Evolutionary conservation across 2,329 filamentous ascomycete genomes (phyloP).

Genomic region (Beauveria sp.): DNA sequence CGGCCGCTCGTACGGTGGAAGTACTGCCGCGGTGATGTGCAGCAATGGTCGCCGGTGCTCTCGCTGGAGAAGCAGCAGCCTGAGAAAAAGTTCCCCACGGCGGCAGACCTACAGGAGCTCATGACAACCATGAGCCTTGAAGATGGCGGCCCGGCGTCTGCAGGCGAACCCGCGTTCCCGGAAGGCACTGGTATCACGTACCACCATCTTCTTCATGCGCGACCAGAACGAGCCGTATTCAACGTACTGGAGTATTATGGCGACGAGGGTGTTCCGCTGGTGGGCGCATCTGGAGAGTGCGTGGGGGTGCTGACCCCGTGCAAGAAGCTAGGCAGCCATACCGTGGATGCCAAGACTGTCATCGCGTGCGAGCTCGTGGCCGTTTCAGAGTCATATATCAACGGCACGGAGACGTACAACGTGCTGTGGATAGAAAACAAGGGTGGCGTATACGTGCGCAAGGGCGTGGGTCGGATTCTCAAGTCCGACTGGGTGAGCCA

Average conservation of each 20-base stretch:
- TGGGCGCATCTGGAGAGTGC: background rate
- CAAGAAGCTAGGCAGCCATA: constrained; percentile 1
- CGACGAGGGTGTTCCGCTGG: constrained; percentile 6
- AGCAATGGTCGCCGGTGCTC: background rate
- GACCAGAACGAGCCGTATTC: constrained; percentile 5
- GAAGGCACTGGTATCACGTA: background rate
- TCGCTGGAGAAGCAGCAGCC: constrained; percentile 9
- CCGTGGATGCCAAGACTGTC: constrained; percentile 2
- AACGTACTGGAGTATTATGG: constrained; percentile 3
- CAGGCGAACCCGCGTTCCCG: background rate
- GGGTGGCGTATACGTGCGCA: background rate
- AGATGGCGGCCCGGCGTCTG: background rate
- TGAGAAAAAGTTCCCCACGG: background rate
- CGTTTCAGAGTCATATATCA: constrained; percentile 4
- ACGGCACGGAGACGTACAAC: constrained; percentile 3
- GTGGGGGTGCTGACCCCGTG: constrained; percentile 6
- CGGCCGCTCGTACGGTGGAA: constrained; percentile 9
- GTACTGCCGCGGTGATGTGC: constrained; percentile 2
- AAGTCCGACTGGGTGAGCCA: constrained; percentile 6
- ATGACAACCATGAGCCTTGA: background rate
- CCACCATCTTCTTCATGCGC: constrained; percentile 2
- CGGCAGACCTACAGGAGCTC: background rate
- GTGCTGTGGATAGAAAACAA: constrained; percentile 7
- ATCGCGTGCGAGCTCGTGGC: constrained; percentile 4
- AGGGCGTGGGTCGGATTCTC: constrained; percentile 7